Evolutionary conservation across 768 basidiomycete genomes (phyloP).

Genomic region (Asterophora parasitica): DNA sequence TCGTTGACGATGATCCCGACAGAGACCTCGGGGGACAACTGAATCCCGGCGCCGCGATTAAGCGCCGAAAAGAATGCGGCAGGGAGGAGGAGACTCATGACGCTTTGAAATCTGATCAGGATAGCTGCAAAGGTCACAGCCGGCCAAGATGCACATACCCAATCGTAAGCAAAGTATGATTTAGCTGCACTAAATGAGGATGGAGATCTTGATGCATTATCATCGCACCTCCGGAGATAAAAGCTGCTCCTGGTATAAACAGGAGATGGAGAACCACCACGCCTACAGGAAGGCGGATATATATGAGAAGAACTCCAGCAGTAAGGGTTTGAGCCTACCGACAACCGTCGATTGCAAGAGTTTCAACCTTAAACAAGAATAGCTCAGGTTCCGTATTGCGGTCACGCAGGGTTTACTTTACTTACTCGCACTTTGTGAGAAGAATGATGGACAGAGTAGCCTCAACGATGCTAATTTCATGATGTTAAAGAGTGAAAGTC

Average conservation of each 20-base stretch:
- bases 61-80: conserved; percentile 65
- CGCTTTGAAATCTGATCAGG: conserved; percentile 30
- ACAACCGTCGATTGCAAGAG: conserved; percentile 67
- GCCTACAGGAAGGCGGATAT: conserved; percentile 29
- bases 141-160: conserved; percentile 39
- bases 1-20: conserved; percentile 35
- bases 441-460: conserved; percentile 68
- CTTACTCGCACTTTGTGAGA: conserved; percentile 66
- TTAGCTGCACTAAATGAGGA: conserved; percentile 59
- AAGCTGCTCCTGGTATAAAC: conserved; percentile 64
- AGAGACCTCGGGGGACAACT: conserved; percentile 14
- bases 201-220: conserved; percentile 65
- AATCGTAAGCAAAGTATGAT: conserved; percentile 63
- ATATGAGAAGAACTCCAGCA: neutral
- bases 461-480: conserved; percentile 52
- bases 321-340: conserved; percentile 30
- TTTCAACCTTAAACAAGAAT: conserved; percentile 42
- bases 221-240: conserved; percentile 65
- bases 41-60: conserved; percentile 26
- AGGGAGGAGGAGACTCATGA: conserved; percentile 59
- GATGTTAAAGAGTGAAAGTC: neutral
- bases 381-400: neutral
- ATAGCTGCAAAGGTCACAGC: neutral
- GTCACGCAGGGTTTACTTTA: conserved; percentile 11
- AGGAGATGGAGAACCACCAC: conserved; percentile 72